Evolutionary conservation across 352 stramenopile species (phyloP).

Genomic region (Achlya hypogyna): DNA sequence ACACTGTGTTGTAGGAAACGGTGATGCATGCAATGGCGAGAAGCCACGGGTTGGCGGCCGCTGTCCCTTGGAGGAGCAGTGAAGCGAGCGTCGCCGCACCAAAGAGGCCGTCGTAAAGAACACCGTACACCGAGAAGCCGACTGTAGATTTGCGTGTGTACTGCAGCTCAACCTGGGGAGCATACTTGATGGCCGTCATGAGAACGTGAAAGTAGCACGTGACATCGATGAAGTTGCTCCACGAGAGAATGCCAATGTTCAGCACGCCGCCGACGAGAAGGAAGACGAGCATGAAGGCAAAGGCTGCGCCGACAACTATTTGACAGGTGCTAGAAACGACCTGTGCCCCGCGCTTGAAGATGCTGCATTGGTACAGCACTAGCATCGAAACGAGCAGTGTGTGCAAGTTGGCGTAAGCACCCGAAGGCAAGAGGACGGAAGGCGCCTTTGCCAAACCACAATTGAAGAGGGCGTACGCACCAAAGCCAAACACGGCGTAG

Average conservation of each 20-base stretch:
- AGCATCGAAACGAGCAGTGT: conserved; percentile 75
- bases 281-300: conserved; percentile 23
- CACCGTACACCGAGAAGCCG: conserved; percentile 96
- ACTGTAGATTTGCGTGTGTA: conserved; percentile 89
- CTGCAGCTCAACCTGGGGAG: conserved; percentile 94
- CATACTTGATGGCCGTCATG: conserved; percentile 93
- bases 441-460: conserved; percentile 83
- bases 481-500: conserved; percentile 92
- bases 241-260: not conserved
- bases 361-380: conserved; percentile 86
- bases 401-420: conserved; percentile 84
- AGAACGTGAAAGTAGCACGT: conserved; percentile 92
- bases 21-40: conserved; percentile 90
- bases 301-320: not conserved
- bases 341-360: conserved; percentile 73
- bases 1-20: conserved; percentile 95
- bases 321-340: conserved; percentile 30
- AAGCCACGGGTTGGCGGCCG: conserved; percentile 92
- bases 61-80: conserved; percentile 92
- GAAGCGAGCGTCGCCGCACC: conserved; percentile 86
- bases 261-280: conserved; percentile 70
- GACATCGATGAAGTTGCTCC: conserved; percentile 82
- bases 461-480: conserved; percentile 92
- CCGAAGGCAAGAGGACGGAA: conserved; percentile 45
- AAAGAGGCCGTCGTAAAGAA: conserved; percentile 93